Conservation (phyloP, 495 filamentous ascomycete genomes). For the Talaromyces thailandensis region DNA sequence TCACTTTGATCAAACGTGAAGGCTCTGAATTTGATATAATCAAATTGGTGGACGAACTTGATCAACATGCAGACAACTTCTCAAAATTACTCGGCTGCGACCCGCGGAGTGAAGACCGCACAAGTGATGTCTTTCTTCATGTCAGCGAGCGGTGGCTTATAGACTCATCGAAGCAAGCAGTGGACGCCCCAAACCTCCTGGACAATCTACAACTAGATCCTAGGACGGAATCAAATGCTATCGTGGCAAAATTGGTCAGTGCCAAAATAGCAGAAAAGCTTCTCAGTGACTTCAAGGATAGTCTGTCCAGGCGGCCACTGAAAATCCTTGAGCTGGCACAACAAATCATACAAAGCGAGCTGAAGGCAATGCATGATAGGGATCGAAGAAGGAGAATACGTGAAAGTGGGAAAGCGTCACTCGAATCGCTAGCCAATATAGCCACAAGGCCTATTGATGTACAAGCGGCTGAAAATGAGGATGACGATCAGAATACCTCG, state of each 20-base stretch:
- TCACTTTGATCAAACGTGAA: slow-evolving; percentile 27
- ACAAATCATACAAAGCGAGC: slow-evolving; percentile 43
- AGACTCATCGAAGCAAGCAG: slow-evolving; percentile 16
- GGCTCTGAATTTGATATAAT: slow-evolving; percentile 23
- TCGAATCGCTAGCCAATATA: slow-evolving; percentile 31
- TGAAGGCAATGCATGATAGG: slow-evolving; percentile 8
- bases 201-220: slow-evolving; percentile 24
- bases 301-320: slow-evolving; percentile 52
- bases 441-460: slow-evolving; percentile 14
- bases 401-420: slow-evolving; percentile 18
- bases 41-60: slow-evolving; percentile 26
- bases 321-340: slow-evolving; percentile 55
- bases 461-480: slow-evolving; percentile 7
- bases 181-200: slow-evolving; percentile 23
- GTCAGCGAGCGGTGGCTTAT: slow-evolving; percentile 55
- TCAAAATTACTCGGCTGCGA: slow-evolving; percentile 43
- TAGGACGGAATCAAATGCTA: slow-evolving; percentile 18
- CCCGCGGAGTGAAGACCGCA: slow-evolving; percentile 44
- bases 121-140: slow-evolving; percentile 54
- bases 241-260: slow-evolving; percentile 43
- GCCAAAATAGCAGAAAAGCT: slow-evolving; percentile 59
- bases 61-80: slow-evolving; percentile 39
- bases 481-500: slow-evolving; percentile 34
- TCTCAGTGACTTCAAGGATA: slow-evolving; percentile 56
- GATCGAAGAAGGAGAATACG: background rate